Evolutionary conservation across 164 flowering plant species (phyloP), one percentile per base, ranked within the genome.

Genomic region (Vitis rotundifolia): DNA sequence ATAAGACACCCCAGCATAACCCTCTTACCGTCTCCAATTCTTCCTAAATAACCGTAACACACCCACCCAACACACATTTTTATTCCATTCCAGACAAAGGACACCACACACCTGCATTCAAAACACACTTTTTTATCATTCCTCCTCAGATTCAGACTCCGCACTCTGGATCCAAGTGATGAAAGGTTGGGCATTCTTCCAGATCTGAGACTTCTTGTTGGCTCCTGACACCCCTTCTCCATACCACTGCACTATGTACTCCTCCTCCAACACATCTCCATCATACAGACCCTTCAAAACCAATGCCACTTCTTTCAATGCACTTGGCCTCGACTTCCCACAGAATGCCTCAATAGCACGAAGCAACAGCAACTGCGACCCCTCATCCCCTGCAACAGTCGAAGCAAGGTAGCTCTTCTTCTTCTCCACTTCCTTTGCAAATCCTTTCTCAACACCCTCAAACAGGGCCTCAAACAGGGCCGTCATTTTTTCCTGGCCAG

Each of bases 101-200:
- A 22, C 26, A 22, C 26, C 26, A 37, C 44, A 37, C 44, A 2
- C 44, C 44, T 37, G 44, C 44, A 37, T 3, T 3, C 44, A 37
- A 37, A 37, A 6, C 44, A 37, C 5, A 37, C 44, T 37, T 37
- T 29, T 37, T 37, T 37, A 57, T 76, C 68, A 82, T 49, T 85
- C 86, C 29, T 81, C 88, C 15, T 91, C 96, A 0, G 91, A 62
- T 51, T 89, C 96, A 2, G 96, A 89, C 68, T 91, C 93, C 0
- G 96, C 96, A 70, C 75, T 89, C 86, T 86, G 88, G 12, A 90
- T 87, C 95, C 95, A 90, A 57, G 85, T 90, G 11, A 88, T 75
- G 68, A 90, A 87, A 0, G 95, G 91, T 72, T 82, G 80, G 7
- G 72, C 78, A 63, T 83, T 85, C 84, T 87, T 90, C 93, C 91